Percentiles rank a stretch among this genome's conserved stretches.
Conservation (phyloP, 2,329 filamentous ascomycete species). For the Biscogniauxia mediterranea region DNA sequence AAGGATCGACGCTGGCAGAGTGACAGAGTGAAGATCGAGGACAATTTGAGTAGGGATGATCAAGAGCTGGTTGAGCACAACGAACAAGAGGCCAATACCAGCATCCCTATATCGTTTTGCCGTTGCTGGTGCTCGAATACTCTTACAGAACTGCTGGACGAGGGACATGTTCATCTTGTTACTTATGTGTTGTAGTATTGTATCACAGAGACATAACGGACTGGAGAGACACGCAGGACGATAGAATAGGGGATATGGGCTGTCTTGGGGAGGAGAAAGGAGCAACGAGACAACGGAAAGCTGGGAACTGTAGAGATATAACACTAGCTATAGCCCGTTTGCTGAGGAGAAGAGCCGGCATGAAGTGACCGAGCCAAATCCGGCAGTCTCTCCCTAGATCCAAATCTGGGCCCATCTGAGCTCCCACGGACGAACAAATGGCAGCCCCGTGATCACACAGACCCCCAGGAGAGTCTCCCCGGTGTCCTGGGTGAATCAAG, state of each 20-base stretch:
- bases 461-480: conserved; percentile 4
- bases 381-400: conserved; percentile 4
- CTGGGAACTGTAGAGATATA: conserved; percentile 15
- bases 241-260: conserved; percentile 6
- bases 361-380: conserved; percentile 2
- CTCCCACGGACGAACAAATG: conserved; percentile 11
- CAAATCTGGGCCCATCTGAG: conserved; percentile 10
- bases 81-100: conserved; percentile 24
- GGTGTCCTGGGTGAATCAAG: conserved; percentile 9
- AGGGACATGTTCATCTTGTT: conserved; percentile 18
- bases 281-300: conserved; percentile 18
- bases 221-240: conserved; percentile 24
- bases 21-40: conserved; percentile 25
- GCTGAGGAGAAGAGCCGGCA: conserved; percentile 8
- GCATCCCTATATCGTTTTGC: conserved; percentile 27
- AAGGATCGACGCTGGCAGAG: conserved; percentile 32
- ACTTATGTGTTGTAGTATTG: conserved; percentile 7
- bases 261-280: conserved; percentile 23
- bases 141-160: conserved; percentile 24
- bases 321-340: conserved; percentile 23
- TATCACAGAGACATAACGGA: conserved; percentile 16
- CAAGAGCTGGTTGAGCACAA: conserved; percentile 25
- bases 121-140: conserved; percentile 23
- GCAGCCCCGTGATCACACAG: conserved; percentile 15
- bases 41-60: conserved; percentile 28